Percentiles rank a stretch among this genome's conserved stretches.
Evolutionary conservation across 2,329 filamentous ascomycete genomes (phyloP).

Genomic region (Trichoderma breve): DNA sequence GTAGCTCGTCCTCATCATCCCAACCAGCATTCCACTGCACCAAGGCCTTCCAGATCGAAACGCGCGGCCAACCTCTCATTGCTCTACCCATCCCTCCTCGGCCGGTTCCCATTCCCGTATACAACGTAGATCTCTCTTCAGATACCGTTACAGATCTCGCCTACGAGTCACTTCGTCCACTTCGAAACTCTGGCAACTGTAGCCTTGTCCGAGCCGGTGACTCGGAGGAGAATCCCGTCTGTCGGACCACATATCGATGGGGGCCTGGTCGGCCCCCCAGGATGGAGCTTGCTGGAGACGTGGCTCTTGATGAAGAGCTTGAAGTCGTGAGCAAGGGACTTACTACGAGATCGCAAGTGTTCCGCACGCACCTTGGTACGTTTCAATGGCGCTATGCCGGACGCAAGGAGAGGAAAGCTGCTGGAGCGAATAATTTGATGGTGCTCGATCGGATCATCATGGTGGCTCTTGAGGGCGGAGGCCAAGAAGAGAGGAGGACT

Average conservation of each 20-base stretch:
- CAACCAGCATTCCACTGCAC: constrained; percentile 41
- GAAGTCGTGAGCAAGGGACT: constrained; percentile 37
- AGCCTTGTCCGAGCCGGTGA: constrained; percentile 46
- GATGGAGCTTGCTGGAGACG: constrained; percentile 33
- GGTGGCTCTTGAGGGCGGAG: constrained; percentile 31
- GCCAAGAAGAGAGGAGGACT: constrained; percentile 31
- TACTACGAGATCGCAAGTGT: constrained; percentile 45
- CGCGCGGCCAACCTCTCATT: constrained; percentile 43
- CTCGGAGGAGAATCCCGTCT: constrained; percentile 37
- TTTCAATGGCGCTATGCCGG: constrained; percentile 57
- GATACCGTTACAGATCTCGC: constrained; percentile 40
- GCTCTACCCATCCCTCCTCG: constrained; percentile 41
- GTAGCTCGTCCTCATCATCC: constrained; percentile 20
- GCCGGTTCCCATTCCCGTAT: constrained; percentile 43
- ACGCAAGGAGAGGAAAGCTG: constrained; percentile 45
- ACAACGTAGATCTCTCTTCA: constrained; percentile 37
- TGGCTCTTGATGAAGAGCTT: constrained; percentile 28
- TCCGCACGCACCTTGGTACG: constrained; percentile 48
- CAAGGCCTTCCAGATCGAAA: constrained; percentile 48
- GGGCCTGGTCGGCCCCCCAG: constrained; percentile 53
- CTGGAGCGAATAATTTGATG: constrained; percentile 44
- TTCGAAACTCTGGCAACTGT: constrained; percentile 46
- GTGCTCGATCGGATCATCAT: constrained; percentile 49
- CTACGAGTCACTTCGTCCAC: constrained; percentile 52
- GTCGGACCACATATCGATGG: constrained; percentile 55